phyloP scores from a whole-genome alignment of 192 early-diverging fungal species.

The Geosiphon pyriformis region DNA sequence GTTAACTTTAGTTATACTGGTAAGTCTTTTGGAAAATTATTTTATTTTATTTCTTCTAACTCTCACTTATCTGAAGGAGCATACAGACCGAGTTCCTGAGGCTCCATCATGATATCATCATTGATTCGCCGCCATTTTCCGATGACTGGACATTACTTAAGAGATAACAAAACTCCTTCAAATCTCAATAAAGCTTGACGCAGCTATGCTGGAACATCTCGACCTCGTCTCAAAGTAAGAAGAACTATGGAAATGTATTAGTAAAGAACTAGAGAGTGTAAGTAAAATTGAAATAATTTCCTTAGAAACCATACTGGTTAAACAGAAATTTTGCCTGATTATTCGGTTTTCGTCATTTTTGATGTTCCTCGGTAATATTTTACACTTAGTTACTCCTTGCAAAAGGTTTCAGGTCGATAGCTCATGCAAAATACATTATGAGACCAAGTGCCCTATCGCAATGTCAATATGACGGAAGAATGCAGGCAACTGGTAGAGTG shows the following conservation, averaged over 20 bases:
- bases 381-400: neutral
- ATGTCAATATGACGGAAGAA: conserved; percentile 39
- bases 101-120: too few relatives aligned
- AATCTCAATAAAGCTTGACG: conserved; percentile 25
- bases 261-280: conserved; percentile 27
- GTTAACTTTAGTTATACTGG: too few relatives aligned
- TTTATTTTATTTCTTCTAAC: too few relatives aligned
- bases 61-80: too few relatives aligned
- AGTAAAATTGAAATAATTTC: too few relatives aligned
- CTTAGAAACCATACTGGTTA: too few relatives aligned
- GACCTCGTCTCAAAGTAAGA: conserved; percentile 19
- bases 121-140: too few relatives aligned
- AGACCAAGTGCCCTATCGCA: conserved; percentile 29
- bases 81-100: too few relatives aligned
- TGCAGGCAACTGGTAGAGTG: conserved; percentile 36
- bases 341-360: too few relatives aligned
- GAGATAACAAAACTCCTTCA: conserved; percentile 5
- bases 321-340: too few relatives aligned
- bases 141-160: too few relatives aligned
- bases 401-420: conserved; percentile 32
- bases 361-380: neutral
- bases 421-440: conserved; percentile 47
- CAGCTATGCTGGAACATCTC: conserved; percentile 20
- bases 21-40: too few relatives aligned
- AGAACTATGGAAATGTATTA: conserved; percentile 22